These are phyloP conservation scores for Acanthamoeba rhysodes DNA, from an alignment of 208 protist genomes.

Conservation along the genomic window DNA sequence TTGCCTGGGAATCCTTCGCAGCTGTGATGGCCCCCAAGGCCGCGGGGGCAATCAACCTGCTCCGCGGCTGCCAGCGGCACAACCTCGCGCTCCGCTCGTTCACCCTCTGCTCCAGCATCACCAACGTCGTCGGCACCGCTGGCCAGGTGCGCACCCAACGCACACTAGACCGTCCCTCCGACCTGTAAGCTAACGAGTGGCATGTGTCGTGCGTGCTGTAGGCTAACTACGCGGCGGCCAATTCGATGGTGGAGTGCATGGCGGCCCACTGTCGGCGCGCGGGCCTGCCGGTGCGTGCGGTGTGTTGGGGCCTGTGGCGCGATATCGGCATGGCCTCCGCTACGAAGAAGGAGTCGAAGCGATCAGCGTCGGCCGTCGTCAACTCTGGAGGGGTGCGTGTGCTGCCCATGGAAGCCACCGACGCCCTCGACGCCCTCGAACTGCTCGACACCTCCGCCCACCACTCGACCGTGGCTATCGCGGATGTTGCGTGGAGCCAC, in stretches of 20 bases:
- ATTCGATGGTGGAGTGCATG: conserved; percentile 82
- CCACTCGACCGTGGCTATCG: background rate
- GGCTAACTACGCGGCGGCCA: conserved; percentile 86
- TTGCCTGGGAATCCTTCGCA: conserved; percentile 72
- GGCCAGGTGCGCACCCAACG: conserved; percentile 50
- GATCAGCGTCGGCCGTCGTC: background rate
- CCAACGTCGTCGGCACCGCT: conserved; percentile 78
- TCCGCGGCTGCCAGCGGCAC: background rate
- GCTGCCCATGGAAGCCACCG: conserved; percentile 20
- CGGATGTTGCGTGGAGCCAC: background rate
- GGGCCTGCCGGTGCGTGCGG: conserved; percentile 78
- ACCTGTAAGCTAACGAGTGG: no score
- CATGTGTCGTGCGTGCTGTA: conserved; percentile 42
- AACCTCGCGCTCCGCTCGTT: conserved; percentile 78
- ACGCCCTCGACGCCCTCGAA: conserved; percentile 6
- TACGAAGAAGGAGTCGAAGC: no score
- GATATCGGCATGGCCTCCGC: conserved; percentile 83
- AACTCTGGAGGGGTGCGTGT: conserved; percentile 1
- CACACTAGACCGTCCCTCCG: no score
- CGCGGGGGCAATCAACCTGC: conserved; percentile 77
- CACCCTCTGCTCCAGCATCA: conserved; percentile 83
- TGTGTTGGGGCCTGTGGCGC: conserved; percentile 84
- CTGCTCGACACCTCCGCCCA: conserved; percentile 2
- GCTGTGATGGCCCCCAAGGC: conserved; percentile 85
- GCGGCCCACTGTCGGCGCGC: conserved; percentile 33